These are phyloP conservation scores for Dactylellina drechsleri DNA, from an alignment of 2,329 filamentous ascomycete species.

Conservation along the genomic window DNA sequence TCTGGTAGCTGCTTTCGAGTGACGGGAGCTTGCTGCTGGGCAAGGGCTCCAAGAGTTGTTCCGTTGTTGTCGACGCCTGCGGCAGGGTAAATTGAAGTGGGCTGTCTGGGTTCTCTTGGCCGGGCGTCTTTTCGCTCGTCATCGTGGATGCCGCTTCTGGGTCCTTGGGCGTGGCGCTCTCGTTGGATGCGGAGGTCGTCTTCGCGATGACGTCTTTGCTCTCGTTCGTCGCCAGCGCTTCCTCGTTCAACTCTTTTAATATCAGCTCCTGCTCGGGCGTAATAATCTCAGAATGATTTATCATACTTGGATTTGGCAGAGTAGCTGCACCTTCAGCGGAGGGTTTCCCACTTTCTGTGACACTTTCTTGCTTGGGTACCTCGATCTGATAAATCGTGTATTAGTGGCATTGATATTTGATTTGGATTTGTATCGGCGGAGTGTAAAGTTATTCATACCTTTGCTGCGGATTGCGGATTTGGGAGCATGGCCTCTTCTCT, in stretches of 20 bases:
- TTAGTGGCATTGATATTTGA: constrained; percentile 2
- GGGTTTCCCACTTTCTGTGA: constrained; percentile 23
- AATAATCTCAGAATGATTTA: constrained; percentile 52
- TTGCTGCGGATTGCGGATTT: neutral
- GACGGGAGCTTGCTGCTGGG: constrained; percentile 32
- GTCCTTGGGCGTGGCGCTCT: constrained; percentile 22
- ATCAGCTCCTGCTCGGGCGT: constrained; percentile 44
- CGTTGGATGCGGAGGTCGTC: constrained; percentile 40
- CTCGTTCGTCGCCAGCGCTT: constrained; percentile 15
- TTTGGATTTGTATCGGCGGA: too few species aligned
- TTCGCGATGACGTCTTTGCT: constrained; percentile 28
- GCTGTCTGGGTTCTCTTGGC: constrained; percentile 23
- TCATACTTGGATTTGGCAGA: constrained; percentile 54
- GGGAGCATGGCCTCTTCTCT: neutral
- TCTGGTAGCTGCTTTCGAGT: constrained; percentile 36
- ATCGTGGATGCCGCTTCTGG: constrained; percentile 35
- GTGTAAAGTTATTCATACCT: neutral
- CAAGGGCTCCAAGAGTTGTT: constrained; percentile 36
- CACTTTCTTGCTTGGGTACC: neutral
- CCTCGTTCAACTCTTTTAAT: constrained; percentile 44
- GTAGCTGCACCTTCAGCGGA: constrained; percentile 49
- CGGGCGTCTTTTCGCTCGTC: constrained; percentile 18
- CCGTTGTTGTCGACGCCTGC: neutral
- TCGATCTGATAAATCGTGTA: neutral
- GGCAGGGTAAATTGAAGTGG: constrained; percentile 32